Evolutionary conservation across 352 stramenopile genomes (phyloP).

Genomic region (Globisporangium yorkense): DNA sequence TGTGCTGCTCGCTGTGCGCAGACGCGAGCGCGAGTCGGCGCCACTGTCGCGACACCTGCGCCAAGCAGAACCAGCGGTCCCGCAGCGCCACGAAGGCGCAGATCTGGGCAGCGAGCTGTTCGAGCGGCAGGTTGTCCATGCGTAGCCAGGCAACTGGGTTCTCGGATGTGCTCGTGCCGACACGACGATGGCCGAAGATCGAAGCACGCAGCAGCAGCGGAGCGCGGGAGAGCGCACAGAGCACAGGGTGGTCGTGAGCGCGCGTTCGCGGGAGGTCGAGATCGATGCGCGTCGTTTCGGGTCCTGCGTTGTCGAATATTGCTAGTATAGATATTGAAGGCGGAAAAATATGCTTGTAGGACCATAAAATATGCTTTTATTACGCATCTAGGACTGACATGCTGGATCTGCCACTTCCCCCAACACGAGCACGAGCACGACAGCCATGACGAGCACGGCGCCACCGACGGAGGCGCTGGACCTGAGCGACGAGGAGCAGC

Average conservation of each 20-base stretch:
- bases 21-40: conserved; percentile 47
- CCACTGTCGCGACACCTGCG: conserved; percentile 54
- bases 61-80: conserved; percentile 48
- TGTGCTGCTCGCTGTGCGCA: conserved; percentile 33
- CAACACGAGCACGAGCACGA: not conserved
- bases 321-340: not conserved
- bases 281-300: too few species aligned
- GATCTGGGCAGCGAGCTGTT: conserved; percentile 35
- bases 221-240: too few species aligned
- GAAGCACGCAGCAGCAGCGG: too few species aligned
- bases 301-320: not conserved
- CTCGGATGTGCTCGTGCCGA: not conserved
- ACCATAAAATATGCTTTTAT: too few species aligned
- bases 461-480: conserved; percentile 1
- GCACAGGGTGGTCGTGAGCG: too few species aligned
- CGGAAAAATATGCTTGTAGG: too few species aligned
- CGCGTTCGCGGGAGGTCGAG: too few species aligned
- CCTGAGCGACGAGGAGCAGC: conserved; percentile 34
- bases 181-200: too few species aligned
- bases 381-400: too few species aligned
- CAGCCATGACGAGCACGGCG: not conserved
- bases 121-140: conserved; percentile 38
- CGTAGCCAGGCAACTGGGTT: not conserved
- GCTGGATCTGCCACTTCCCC: too few species aligned
- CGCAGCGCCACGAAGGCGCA: conserved; percentile 52